These are phyloP conservation scores for Candida patagonica DNA, from an alignment of 805 yeast species.

Conservation along the genomic window DNA sequence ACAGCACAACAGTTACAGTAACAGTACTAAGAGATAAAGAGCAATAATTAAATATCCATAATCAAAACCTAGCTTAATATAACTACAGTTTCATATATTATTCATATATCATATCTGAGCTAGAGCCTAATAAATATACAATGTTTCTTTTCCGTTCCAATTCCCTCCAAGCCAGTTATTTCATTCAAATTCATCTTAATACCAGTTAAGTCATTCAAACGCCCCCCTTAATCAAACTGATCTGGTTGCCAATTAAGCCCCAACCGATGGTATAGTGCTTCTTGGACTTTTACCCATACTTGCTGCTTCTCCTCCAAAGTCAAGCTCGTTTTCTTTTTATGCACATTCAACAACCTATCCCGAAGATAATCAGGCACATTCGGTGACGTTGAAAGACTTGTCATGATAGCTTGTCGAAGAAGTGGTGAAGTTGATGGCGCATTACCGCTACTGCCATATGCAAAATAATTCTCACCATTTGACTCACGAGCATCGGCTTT, in stretches of 20 bases:
- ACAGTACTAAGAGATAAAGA: no score
- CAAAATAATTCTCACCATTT: neutral
- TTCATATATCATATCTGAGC: no score
- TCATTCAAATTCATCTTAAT: no score
- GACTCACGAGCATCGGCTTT: conserved; percentile 1
- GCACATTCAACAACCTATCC: neutral
- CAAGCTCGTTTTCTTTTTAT: conserved; percentile 23
- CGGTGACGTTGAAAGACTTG: conserved; percentile 21
- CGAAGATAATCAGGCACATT: conserved; percentile 1
- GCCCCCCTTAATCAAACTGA: conserved; percentile 16
- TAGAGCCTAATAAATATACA: no score
- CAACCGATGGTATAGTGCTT: conserved; percentile 45
- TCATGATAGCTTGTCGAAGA: conserved; percentile 28
- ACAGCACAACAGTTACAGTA: no score
- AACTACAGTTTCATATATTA: no score
- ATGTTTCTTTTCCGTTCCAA: no score
- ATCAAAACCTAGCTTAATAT: no score
- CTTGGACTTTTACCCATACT: conserved; percentile 59
- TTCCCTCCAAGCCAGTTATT: no score
- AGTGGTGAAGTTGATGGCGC: conserved; percentile 18
- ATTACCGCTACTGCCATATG: conserved; percentile 1
- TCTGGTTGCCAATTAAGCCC: conserved; percentile 49
- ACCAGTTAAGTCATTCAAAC: no score
- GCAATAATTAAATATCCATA: no score
- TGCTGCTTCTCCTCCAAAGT: conserved; percentile 47